Conservation (phyloP, 176 grass and related monocot genomes). For the Oryza glaberrima region DNA sequence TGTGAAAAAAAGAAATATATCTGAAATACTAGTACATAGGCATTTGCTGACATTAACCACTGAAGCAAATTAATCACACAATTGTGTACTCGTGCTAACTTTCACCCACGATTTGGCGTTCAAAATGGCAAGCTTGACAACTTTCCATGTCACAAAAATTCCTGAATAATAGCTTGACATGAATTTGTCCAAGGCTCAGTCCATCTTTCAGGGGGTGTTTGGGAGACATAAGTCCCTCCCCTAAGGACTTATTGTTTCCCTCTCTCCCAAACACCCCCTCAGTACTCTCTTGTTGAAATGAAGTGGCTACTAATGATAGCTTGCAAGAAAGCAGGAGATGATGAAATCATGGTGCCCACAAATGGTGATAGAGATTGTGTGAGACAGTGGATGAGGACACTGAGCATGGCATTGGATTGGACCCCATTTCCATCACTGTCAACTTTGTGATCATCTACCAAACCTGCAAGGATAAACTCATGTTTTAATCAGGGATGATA, state of each 20-base stretch:
- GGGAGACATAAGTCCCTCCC: too few relatives aligned
- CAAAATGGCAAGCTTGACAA: neutral
- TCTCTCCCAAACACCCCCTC: too few relatives aligned
- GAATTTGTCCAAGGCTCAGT: neutral
- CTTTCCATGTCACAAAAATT: neutral
- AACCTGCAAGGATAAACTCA: neutral
- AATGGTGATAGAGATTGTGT: constrained; percentile 16
- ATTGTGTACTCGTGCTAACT: neutral
- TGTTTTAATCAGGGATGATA: constrained; percentile 1
- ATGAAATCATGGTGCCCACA: constrained; percentile 7
- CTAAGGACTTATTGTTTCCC: too few relatives aligned
- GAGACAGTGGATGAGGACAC: neutral
- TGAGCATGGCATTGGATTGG: neutral
- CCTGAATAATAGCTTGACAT: neutral
- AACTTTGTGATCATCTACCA: constrained; percentile 14
- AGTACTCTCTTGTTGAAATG: neutral
- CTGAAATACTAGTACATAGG: neutral
- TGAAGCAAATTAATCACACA: neutral
- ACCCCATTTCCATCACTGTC: constrained; percentile 22
- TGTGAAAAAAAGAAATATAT: neutral
- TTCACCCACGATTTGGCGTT: neutral
- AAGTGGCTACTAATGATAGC: neutral
- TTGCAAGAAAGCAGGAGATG: neutral
- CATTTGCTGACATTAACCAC: neutral
- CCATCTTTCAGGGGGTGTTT: neutral